Evolutionary conservation across 805 yeast species (phyloP).

Genomic region (Lachancea cidri): DNA sequence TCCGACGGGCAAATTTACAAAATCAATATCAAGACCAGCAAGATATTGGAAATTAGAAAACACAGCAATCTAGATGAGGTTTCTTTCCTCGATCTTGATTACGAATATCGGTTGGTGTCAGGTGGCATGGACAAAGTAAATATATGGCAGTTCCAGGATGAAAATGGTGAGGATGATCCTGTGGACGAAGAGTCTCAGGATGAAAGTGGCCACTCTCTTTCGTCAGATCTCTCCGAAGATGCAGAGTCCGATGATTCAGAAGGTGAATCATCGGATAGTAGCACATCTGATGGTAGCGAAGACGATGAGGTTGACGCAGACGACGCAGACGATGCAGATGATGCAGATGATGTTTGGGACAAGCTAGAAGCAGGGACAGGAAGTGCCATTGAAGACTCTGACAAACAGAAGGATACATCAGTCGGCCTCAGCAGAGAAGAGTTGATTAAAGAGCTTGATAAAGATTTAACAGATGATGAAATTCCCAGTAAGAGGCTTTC

Average conservation of each 20-base stretch:
- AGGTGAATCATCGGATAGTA: slow-evolving; percentile 17
- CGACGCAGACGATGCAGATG: slow-evolving; percentile 12
- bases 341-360: slow-evolving; percentile 9
- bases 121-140: slow-evolving; percentile 80
- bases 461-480: slow-evolving; percentile 17
- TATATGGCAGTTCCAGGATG: slow-evolving; percentile 56
- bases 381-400: slow-evolving; percentile 9
- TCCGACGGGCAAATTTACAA: slow-evolving; percentile 70
- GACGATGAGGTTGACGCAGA: slow-evolving; percentile 20
- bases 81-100: slow-evolving; percentile 69
- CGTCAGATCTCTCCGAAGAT: slow-evolving; percentile 21
- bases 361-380: slow-evolving; percentile 6
- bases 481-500: slow-evolving; percentile 13
- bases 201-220: slow-evolving; percentile 10
- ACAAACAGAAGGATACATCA: neutral
- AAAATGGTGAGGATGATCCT: slow-evolving; percentile 26
- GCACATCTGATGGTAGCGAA: slow-evolving; percentile 15
- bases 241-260: slow-evolving; percentile 1
- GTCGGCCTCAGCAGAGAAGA: slow-evolving; percentile 27
- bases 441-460: slow-evolving; percentile 30
- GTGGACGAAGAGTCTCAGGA: slow-evolving; percentile 9
- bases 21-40: slow-evolving; percentile 60
- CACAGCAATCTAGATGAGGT: slow-evolving; percentile 76
- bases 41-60: slow-evolving; percentile 55
- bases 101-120: slow-evolving; percentile 69